Evolutionary conservation across 441 rosid species (phyloP).

Genomic region (Brassica balearica): DNA sequence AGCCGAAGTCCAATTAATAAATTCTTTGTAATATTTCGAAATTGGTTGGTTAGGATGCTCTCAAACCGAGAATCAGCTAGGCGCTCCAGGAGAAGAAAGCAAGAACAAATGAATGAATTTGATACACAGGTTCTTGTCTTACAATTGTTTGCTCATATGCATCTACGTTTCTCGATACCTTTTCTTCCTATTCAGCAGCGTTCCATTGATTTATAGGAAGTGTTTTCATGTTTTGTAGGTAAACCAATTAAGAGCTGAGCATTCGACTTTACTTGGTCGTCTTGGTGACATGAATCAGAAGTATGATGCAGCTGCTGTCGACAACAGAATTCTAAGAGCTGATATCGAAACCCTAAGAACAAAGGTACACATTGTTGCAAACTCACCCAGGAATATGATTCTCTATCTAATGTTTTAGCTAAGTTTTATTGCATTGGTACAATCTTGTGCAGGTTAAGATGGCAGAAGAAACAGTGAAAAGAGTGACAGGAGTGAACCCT

Average conservation of each 20-base stretch:
- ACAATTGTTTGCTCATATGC: background rate
- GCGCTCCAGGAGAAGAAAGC: constrained; percentile 94
- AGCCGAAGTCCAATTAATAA: background rate
- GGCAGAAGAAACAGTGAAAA: constrained; percentile 98
- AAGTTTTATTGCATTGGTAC: constrained; percentile 11
- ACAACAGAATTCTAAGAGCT: constrained; percentile 2
- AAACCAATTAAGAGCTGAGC: constrained; percentile 80
- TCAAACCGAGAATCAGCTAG: constrained; percentile 99
- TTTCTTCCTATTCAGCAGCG: constrained; percentile 9
- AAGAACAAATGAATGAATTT: constrained; percentile 88
- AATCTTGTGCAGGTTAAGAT: constrained; percentile 76
- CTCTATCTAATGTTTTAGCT: background rate
- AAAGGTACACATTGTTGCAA: background rate
- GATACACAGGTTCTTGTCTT: constrained; percentile 75
- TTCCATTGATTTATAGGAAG: constrained; percentile 21
- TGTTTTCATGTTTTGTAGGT: constrained; percentile 50
- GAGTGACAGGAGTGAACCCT: constrained; percentile 84
- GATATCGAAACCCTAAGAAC: background rate
- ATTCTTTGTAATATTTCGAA: background rate
- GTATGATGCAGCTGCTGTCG: constrained; percentile 31
- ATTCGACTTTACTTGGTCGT: constrained; percentile 70
- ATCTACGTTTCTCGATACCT: background rate
- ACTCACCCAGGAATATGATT: background rate
- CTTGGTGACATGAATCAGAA: constrained; percentile 80
- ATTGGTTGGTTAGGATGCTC: constrained; percentile 63